A percentile compares a stretch with the other conserved stretches of the same genome.
Evolutionary conservation across 1,284 basidiomycete species (phyloP).

Genomic region (Apiotrichum akiyoshidainum): DNA sequence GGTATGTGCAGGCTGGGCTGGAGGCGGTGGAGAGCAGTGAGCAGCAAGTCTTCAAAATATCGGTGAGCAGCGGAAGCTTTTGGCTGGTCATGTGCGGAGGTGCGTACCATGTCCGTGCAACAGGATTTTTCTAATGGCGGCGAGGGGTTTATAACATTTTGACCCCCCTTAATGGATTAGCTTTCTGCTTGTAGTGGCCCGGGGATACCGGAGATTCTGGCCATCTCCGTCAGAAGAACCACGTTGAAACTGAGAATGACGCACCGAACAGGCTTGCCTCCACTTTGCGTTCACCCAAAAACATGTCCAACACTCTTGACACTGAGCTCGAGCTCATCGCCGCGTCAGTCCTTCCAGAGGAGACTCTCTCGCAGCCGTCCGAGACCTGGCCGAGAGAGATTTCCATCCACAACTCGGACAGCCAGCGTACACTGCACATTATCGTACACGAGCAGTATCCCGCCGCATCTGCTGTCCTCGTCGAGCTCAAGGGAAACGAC

Average conservation of each 20-base stretch:
- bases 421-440: constrained; percentile 48
- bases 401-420: constrained; percentile 52
- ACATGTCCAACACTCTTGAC: constrained; percentile 22
- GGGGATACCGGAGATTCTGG: no score
- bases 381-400: constrained; percentile 19
- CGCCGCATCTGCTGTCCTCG: constrained; percentile 13
- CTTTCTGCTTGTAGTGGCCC: no score
- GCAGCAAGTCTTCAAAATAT: neutral
- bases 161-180: no score
- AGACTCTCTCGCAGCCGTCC: constrained; percentile 52
- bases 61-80: neutral
- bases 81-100: neutral
- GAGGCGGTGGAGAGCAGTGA: neutral
- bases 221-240: no score
- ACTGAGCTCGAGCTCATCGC: constrained; percentile 45
- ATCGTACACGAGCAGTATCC: constrained; percentile 50
- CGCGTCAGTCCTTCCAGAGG: constrained; percentile 62
- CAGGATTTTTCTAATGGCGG: no score
- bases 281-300: neutral
- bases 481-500: constrained; percentile 50
- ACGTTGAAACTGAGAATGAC: no score
- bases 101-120: no score
- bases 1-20: neutral
- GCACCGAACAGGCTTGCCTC: neutral
- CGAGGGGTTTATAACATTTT: no score